phyloP scores from a whole-genome alignment of 1,284 basidiomycete genomes.

The Cutaneotrichosporon cutaneum region DNA sequence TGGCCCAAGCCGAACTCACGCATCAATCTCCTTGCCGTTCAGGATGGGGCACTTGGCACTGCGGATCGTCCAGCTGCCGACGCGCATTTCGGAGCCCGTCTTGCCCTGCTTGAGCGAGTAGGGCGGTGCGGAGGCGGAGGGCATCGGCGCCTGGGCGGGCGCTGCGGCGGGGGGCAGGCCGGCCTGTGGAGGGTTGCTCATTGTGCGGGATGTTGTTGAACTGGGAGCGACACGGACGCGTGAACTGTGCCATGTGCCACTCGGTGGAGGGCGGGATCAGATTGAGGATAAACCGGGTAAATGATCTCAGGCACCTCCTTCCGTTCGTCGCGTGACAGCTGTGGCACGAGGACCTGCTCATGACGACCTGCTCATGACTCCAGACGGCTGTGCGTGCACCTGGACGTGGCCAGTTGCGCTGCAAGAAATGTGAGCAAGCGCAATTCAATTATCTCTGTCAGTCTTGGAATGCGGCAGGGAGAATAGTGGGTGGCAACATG shows the following conservation, averaged over 20 bases:
- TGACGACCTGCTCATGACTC: too few relatives aligned
- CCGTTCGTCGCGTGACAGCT: too few relatives aligned
- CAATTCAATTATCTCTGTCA: too few relatives aligned
- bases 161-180: neutral
- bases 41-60: constrained; percentile 54
- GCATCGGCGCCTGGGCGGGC: neutral
- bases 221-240: neutral
- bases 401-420: too few relatives aligned
- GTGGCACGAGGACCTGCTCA: too few relatives aligned
- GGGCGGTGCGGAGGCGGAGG: constrained; percentile 14
- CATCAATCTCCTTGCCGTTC: constrained; percentile 56
- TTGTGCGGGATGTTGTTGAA: neutral
- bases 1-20: too few relatives aligned
- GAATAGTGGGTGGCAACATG: too few relatives aligned
- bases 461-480: too few relatives aligned
- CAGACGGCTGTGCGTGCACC: too few relatives aligned
- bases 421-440: too few relatives aligned
- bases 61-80: constrained; percentile 51
- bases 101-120: constrained; percentile 26
- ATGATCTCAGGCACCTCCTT: too few relatives aligned
- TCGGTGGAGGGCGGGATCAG: neutral
- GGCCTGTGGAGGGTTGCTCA: neutral
- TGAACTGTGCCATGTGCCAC: neutral
- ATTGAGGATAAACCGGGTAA: neutral
- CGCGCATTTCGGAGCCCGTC: constrained; percentile 38